Percentiles rank a stretch among this genome's conserved stretches.
phyloP scores from a whole-genome alignment of 23 red algal genomes.

The Gracilaria gracilis region DNA sequence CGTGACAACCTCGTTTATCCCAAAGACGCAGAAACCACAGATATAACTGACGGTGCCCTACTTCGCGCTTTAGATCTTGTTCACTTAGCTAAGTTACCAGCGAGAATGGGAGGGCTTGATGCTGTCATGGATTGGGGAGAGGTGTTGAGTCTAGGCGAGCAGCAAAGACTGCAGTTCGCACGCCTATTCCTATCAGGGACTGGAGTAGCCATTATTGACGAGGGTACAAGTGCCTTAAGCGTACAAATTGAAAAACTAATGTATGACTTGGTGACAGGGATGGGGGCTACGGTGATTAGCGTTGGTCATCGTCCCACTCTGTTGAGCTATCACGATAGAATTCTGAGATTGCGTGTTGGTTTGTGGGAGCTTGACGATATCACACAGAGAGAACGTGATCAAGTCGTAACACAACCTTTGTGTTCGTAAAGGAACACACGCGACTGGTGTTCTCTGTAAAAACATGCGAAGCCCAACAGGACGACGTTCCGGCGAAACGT shows the following conservation, averaged over 20 bases:
- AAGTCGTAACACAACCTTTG: constrained; percentile 47
- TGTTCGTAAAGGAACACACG: background rate
- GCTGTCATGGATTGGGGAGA: constrained; percentile 87
- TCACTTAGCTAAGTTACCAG: constrained; percentile 67
- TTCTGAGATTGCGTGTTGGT: constrained; percentile 54
- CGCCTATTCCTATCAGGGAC: constrained; percentile 77
- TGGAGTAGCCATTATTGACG: constrained; percentile 83
- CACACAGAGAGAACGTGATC: constrained; percentile 40
- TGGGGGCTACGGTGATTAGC: constrained; percentile 74
- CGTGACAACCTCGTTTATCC: constrained; percentile 90
- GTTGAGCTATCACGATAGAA: constrained; percentile 80
- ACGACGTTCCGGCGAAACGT: background rate
- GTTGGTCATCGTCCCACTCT: constrained; percentile 92
- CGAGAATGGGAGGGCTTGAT: constrained; percentile 78
- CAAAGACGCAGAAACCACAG: constrained; percentile 25
- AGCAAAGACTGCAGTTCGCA: constrained; percentile 89
- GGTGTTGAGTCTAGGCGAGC: constrained; percentile 88
- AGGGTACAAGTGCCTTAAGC: constrained; percentile 87
- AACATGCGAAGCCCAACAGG: background rate
- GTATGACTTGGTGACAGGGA: constrained; percentile 70
- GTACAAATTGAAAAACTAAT: constrained; percentile 78
- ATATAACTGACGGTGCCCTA: constrained; percentile 57
- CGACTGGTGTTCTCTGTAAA: background rate
- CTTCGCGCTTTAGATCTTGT: constrained; percentile 68
- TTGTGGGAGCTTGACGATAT: constrained; percentile 70